Base-by-base conservation (phyloP, 768 basidiomycete species). In the Boletus reticulatus region DNA sequence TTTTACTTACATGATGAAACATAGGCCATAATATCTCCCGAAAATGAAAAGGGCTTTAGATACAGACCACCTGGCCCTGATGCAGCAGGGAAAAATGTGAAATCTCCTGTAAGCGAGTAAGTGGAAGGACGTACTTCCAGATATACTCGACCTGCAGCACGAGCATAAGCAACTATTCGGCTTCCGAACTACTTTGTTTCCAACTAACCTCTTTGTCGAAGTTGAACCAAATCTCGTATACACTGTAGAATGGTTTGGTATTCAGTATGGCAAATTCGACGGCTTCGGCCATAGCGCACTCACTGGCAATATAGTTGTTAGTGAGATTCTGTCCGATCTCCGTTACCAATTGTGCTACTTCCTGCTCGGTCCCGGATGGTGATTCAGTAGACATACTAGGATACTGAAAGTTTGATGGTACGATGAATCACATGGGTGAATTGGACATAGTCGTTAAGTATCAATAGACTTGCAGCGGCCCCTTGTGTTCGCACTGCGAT, bases 131-230 rank as follows among this genome's bases (percentile, higher is more conserved):
- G 10, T 39, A 55, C 54, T 44, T 55, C 54, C 54, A 55, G 2
- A 55, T n/a, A 24, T 51, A 6, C 12, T 55, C 48, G 6, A 51
- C 12, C 32, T 32, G 8, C 32, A 32, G 12, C 12, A 32, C 32
- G 12, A 32, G 32, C 32, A 32, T 32, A 1, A 32, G 32, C 4
- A 32, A 32, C 1, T 32, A 12, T 12, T 32, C 32, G 8, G 32
- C 1, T 9, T 9, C 8, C 32, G 32, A 32, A 9, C 32, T 32
- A 32, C 32, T 3, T 32, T 20, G 31, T 27, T 22, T 22, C 22
- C 22, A 22, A 37, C 53, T 43, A n/a, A 55, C 54, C 54, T 55
- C 54, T n/a, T 36, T 50, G 5, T 55, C 54, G 4, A 55, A 24
- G 36, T 55, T 55, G 17, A 55, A 52, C 54, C 45, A 39, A 7